Percentiles rank a stretch among this genome's conserved stretches.
These are phyloP conservation scores for Marvania coccoides DNA, from an alignment of 139 green algal genomes.

Conservation along the genomic window DNA sequence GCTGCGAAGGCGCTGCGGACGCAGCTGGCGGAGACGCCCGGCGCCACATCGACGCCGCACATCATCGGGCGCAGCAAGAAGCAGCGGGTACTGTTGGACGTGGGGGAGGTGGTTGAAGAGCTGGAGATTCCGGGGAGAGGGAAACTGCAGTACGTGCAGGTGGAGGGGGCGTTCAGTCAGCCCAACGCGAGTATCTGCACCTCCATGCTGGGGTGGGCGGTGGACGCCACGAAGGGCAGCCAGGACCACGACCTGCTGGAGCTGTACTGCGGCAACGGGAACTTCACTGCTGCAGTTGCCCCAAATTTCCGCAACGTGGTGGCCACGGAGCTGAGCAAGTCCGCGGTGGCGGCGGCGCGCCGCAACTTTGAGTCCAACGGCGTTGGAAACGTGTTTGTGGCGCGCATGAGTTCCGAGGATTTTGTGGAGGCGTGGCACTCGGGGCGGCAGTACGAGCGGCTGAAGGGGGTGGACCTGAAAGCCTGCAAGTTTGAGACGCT, in stretches of 20 bases:
- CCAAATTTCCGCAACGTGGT: conserved; percentile 76
- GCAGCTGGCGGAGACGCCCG: conserved; percentile 1
- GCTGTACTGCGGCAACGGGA: conserved; percentile 94
- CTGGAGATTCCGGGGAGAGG: conserved; percentile 31
- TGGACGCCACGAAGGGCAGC: conserved; percentile 4
- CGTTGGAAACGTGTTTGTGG: conserved; percentile 51
- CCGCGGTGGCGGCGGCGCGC: conserved; percentile 61
- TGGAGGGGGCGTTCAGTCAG: conserved; percentile 84
- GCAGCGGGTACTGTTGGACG: conserved; percentile 68
- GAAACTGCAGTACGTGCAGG: conserved; percentile 52
- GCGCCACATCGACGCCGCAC: background rate
- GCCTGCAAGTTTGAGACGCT: conserved; percentile 54
- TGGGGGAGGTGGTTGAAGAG: conserved; percentile 64
- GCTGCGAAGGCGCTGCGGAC: conserved; percentile 7
- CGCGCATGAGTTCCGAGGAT: conserved; percentile 74
- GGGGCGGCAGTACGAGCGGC: conserved; percentile 25
- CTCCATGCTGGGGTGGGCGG: conserved; percentile 85
- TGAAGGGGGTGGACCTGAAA: conserved; percentile 26
- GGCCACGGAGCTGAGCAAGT: conserved; percentile 85
- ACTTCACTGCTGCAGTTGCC: conserved; percentile 84
- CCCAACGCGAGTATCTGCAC: conserved; percentile 78
- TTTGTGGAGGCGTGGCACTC: conserved; percentile 66
- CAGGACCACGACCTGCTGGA: conserved; percentile 53
- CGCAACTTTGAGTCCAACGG: conserved; percentile 48
- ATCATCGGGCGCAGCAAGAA: conserved; percentile 59